Evolutionary conservation across 1,284 basidiomycete species (phyloP).

Genomic region (Rhodotorula sp.): DNA sequence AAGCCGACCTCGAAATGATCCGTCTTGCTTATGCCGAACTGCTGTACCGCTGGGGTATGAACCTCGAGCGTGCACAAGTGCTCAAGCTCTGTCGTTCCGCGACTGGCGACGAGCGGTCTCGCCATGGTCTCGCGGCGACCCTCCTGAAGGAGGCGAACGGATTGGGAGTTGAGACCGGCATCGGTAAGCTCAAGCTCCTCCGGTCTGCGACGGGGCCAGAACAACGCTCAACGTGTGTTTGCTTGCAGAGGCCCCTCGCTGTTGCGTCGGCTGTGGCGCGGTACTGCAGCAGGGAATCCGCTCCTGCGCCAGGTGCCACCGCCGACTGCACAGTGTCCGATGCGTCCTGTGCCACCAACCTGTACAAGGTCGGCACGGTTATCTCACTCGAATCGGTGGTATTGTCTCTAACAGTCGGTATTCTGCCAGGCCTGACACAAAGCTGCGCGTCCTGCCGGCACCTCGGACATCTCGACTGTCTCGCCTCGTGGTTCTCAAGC

Average conservation of each 20-base stretch:
- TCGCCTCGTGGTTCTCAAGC: slow-evolving; percentile 19
- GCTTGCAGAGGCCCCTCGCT: slow-evolving; percentile 14
- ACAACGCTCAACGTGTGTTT: too few relatives aligned
- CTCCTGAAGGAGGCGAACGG: slow-evolving; percentile 23
- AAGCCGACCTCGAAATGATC: slow-evolving; percentile 35
- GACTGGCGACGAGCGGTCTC: not conserved
- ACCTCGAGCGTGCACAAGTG: slow-evolving; percentile 30
- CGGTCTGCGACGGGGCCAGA: too few relatives aligned
- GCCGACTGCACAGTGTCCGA: not conserved
- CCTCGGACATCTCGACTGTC: slow-evolving; percentile 34
- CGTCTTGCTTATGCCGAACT: slow-evolving; percentile 39
- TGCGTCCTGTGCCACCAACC: slow-evolving; percentile 37
- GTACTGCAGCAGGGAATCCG: not conserved
- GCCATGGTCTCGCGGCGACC: not conserved
- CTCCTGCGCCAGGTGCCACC: slow-evolving; percentile 21
- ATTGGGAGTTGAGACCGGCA: slow-evolving; percentile 6
- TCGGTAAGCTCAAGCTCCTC: slow-evolving; percentile 15
- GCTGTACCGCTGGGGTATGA: slow-evolving; percentile 31
- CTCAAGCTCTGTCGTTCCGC: slow-evolving; percentile 35
- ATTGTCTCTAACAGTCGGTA: not conserved
- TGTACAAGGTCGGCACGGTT: slow-evolving; percentile 13
- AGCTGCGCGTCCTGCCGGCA: slow-evolving; percentile 34
- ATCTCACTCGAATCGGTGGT: not conserved
- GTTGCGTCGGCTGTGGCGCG: slow-evolving; percentile 16
- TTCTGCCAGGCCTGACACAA: slow-evolving; percentile 21